A percentile compares a stretch with the other conserved stretches of the same genome.
phyloP scores from a whole-genome alignment of 768 basidiomycete genomes.

The Suillus tomentosus region DNA sequence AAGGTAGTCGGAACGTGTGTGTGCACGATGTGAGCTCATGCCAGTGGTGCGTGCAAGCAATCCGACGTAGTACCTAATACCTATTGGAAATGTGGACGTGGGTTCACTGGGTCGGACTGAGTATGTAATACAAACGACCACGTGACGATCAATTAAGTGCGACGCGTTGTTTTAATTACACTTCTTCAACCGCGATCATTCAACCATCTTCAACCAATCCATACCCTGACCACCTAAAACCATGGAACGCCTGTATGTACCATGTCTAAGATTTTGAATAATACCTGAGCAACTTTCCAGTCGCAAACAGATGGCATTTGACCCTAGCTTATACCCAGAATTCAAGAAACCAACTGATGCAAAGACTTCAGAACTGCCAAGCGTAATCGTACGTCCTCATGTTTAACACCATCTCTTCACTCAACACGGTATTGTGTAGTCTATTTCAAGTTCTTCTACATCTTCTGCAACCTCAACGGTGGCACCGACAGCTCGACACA shows the following conservation, averaged over 20 bases:
- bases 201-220: background rate
- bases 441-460: conserved; percentile 21
- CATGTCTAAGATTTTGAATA: no score
- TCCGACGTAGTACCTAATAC: background rate
- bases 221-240: conserved; percentile 13
- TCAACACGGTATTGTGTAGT: conserved; percentile 16
- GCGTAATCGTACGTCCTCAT: conserved; percentile 25
- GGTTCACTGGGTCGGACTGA: background rate
- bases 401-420: background rate
- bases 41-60: no score
- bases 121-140: conserved; percentile 12
- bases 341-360: conserved; percentile 28
- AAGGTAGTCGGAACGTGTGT: conserved; percentile 50
- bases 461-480: conserved; percentile 25
- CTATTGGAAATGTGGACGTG: no score
- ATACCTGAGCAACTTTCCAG: conserved; percentile 10
- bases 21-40: background rate
- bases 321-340: conserved; percentile 31
- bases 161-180: conserved; percentile 24
- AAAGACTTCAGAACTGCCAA: conserved; percentile 13
- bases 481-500: conserved; percentile 14
- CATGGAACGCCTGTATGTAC: conserved; percentile 32
- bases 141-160: conserved; percentile 19
- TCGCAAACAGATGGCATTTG: conserved; percentile 29
- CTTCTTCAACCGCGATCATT: conserved; percentile 10